Evolutionary conservation across 768 basidiomycete species (phyloP).

Genomic region (Piloderma croceum): DNA sequence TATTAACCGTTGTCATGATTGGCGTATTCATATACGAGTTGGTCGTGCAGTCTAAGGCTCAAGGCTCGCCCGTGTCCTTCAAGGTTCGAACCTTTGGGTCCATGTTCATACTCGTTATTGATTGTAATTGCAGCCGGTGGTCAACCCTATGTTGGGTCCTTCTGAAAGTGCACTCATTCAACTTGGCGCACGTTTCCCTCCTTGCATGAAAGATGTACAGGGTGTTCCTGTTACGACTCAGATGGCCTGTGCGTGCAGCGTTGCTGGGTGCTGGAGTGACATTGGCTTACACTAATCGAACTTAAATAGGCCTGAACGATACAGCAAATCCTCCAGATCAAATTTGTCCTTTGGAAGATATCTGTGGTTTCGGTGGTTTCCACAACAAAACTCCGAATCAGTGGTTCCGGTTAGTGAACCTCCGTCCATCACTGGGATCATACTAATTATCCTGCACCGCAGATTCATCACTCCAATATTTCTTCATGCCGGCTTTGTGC

Average conservation of each 20-base stretch:
- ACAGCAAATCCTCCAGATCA: constrained; percentile 70
- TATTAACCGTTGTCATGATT: constrained; percentile 60
- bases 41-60: constrained; percentile 64
- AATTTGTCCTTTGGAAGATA: constrained; percentile 69
- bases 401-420: constrained; percentile 38
- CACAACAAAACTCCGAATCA: constrained; percentile 38
- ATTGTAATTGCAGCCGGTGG: constrained; percentile 47
- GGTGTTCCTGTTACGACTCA: constrained; percentile 48
- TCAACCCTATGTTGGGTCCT: constrained; percentile 91
- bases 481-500: constrained; percentile 93
- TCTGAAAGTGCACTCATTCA: constrained; percentile 78
- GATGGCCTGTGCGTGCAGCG: constrained; percentile 49
- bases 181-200: constrained; percentile 87
- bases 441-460: constrained; percentile 7
- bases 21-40: constrained; percentile 82
- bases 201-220: constrained; percentile 78
- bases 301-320: constrained; percentile 66
- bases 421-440: neutral
- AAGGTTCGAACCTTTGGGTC: constrained; percentile 43
- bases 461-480: constrained; percentile 89
- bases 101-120: neutral
- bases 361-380: constrained; percentile 88
- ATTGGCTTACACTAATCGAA: no score
- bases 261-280: no score
- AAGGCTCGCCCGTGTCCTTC: constrained; percentile 82